Evolutionary conservation across 805 yeast genomes (phyloP), one percentile per base, ranked within the genome.

Genomic region (Priceomyces fermenticarens): DNA sequence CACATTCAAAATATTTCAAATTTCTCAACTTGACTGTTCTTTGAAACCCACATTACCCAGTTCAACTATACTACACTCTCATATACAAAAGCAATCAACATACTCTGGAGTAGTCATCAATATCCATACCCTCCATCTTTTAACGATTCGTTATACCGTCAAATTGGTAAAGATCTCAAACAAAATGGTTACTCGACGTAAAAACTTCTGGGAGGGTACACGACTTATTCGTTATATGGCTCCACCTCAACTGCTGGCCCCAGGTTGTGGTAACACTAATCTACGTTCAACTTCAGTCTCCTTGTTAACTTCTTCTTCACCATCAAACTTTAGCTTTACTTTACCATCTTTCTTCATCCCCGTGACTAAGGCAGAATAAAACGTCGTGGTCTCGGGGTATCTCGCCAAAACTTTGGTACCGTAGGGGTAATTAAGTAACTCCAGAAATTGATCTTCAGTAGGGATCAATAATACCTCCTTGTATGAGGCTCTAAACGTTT

Each of bases 301-400:
- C 58, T 91, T 93, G 35, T 87, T 90, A 0, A 81, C 95, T 54
- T 93, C 99, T 58, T 93, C 99, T 59, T 93, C 99, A 8, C 98
- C 99, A 50, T 91, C 98, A 55, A 93, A 93, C 54, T 80, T 78
- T 41, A 93, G 70, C 48, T 88, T 67, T 47, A 95, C 91, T 10
- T 74, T 77, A 0, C 90, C 89, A 47, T 84, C 90, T 48, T 86
- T 72, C 39, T 79, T 81, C 35, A 78, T 73, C 0, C 95, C 90
- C 16, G 82, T 81, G 2, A 93, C 97, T 37, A 86, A 87, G 0
- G 99, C 99, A 3, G 95, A 88, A 54, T 93, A 93, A 54, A 93
- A 93, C 0, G 98, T 90, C 0, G 99, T 93, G 0, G 99, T 93
- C 52, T 93, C 99, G 1, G 99, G 99, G 54, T 93, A 93, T 53